Evolutionary conservation across 1,284 basidiomycete species (phyloP).

Genomic region (Austropuccinia psidii): DNA sequence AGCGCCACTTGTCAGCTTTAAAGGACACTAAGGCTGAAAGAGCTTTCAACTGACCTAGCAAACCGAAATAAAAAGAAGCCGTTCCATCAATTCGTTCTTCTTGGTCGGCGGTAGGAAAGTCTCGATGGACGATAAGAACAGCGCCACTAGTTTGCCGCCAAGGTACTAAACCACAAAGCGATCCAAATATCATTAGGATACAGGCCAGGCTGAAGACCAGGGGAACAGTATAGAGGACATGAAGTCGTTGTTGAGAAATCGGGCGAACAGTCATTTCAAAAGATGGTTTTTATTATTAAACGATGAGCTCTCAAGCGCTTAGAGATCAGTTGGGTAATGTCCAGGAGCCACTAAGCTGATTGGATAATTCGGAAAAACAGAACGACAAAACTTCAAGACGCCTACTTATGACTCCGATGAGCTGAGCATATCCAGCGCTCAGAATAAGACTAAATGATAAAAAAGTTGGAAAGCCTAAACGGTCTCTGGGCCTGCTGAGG

Average conservation of each 20-base stretch:
- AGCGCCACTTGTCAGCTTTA: not conserved
- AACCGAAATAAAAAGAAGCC: constrained; percentile 27
- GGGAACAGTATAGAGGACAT: constrained; percentile 23
- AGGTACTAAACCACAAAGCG: constrained; percentile 22
- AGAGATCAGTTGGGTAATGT: too few species aligned
- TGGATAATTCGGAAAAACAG: too few species aligned
- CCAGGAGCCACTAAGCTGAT: too few species aligned
- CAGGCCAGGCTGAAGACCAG: constrained; percentile 9
- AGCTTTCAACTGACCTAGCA: constrained; percentile 10
- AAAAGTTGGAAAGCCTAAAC: too few species aligned
- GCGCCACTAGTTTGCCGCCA: constrained; percentile 1
- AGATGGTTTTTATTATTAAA: not conserved
- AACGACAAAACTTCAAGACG: too few species aligned
- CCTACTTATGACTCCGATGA: too few species aligned
- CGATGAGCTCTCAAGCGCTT: too few species aligned
- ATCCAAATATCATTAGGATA: constrained; percentile 5
- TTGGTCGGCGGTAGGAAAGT: not conserved
- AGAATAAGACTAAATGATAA: too few species aligned
- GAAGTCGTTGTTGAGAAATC: constrained; percentile 13
- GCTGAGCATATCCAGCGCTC: too few species aligned
- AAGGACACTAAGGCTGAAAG: not conserved
- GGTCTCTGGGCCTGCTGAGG: too few species aligned
- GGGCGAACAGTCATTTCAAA: not conserved
- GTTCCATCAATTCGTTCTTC: not conserved
- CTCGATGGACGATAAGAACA: constrained; percentile 5